Evolutionary conservation across 73 alveolate genomes (phyloP), one percentile per base, ranked within the genome.

Genomic region (Diophrys sp.): DNA sequence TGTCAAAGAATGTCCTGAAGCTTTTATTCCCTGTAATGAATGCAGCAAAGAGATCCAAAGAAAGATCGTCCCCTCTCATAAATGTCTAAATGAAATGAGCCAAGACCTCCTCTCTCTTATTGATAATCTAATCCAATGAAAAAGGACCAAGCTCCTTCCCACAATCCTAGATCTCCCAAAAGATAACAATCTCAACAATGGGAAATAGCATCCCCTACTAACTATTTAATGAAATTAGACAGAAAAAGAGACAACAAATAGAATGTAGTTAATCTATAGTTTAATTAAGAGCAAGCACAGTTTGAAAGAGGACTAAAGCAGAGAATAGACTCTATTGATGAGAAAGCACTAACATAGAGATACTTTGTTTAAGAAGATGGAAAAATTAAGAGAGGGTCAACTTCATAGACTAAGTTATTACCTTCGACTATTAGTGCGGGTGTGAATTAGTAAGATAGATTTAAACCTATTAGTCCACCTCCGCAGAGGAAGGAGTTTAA

Each of bases 91-190:
- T n/a, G n/a, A n/a, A n/a, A n/a, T n/a, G n/a, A n/a, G n/a, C n/a
- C n/a, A n/a, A n/a, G n/a, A n/a, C n/a, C n/a, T n/a, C n/a, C n/a
- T n/a, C n/a, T n/a, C n/a, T n/a, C n/a, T n/a, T n/a, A n/a, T n/a
- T n/a, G n/a, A n/a, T n/a, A n/a, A n/a, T n/a, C n/a, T n/a, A n/a
- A n/a, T n/a, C n/a, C n/a, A n/a, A n/a, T n/a, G n/a, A n/a, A n/a
- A n/a, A n/a, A n/a, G n/a, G n/a, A n/a, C 62, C 62, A 44, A 44
- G n/a, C 62, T 18, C 62, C 62, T 44, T 18, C 62, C 62, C 62
- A 44, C 5, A 5, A 44, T 18, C 62, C 62, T 44, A 11, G 62
- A 5, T 18, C 5, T 18, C 62, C 62, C 62, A 44, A 44, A 11
- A 5, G 62, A 44, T 11, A 44, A 11, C 62, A 5, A 44, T 44